phyloP scores from a whole-genome alignment of 192 early-diverging fungal genomes.

The Jimgerdemannia flammicorona region DNA sequence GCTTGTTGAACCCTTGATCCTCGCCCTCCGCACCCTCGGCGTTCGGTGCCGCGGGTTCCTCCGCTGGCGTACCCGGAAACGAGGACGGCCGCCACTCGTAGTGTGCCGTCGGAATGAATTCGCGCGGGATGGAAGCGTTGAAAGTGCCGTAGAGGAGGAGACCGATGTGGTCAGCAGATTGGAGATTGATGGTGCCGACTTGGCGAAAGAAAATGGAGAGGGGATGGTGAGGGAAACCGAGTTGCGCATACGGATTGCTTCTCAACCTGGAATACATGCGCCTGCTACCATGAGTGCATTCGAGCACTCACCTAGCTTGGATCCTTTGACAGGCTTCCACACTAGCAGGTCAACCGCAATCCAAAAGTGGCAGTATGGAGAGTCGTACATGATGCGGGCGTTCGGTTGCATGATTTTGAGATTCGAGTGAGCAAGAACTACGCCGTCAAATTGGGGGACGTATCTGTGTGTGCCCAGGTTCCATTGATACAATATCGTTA shows the following conservation, averaged over 20 bases:
- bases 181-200: conserved; percentile 86
- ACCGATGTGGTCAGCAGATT: conserved; percentile 93
- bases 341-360: conserved; percentile 66
- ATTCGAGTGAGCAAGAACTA: conserved; percentile 79
- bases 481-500: background rate
- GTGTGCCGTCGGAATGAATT: conserved; percentile 64
- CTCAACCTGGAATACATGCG: background rate
- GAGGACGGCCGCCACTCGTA: conserved; percentile 66
- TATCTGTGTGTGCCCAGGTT: conserved; percentile 73
- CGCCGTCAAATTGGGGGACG: conserved; percentile 57
- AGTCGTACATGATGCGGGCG: conserved; percentile 76
- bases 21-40: conserved; percentile 21
- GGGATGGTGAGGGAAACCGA: background rate
- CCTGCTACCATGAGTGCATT: conserved; percentile 1
- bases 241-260: background rate
- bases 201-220: background rate
- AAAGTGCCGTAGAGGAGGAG: conserved; percentile 90
- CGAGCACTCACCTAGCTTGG: conserved; percentile 47
- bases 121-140: conserved; percentile 91
- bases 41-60: conserved; percentile 22
- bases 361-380: conserved; percentile 78
- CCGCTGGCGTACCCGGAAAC: conserved; percentile 33
- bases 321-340: conserved; percentile 73
- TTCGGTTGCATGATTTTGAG: conserved; percentile 52
- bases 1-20: conserved; percentile 8